Evolutionary conservation across 371 early-diverging fungal species (phyloP).

Genomic region (Mucor irregularis): DNA sequence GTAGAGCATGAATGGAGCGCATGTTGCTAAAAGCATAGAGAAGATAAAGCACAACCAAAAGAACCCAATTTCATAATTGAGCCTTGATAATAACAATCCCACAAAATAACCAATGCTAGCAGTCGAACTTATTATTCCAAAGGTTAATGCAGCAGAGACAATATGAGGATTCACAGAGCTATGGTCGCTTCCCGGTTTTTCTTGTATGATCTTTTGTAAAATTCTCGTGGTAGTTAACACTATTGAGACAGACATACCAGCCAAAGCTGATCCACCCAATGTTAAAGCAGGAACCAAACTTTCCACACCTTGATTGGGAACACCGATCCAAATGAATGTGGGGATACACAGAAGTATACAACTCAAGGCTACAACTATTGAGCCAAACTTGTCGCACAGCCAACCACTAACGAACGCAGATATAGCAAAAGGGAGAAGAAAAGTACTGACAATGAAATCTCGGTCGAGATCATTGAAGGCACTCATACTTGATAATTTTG

Average conservation of each 20-base stretch:
- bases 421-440: constrained; percentile 6
- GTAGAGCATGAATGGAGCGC: neutral
- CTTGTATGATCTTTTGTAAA: neutral
- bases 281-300: constrained; percentile 13
- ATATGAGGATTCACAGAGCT: neutral
- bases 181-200: neutral
- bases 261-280: constrained; percentile 1
- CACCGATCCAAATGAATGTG: constrained; percentile 20
- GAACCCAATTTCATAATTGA: constrained; percentile 2
- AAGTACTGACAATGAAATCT: constrained; percentile 2
- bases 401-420: neutral
- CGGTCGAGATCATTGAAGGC: neutral
- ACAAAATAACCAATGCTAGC: constrained; percentile 4
- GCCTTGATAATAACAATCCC: constrained; percentile 7
- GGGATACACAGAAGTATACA: constrained; percentile 9
- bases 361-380: constrained; percentile 8
- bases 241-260: neutral
- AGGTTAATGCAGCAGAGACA: neutral
- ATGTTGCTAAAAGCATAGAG: constrained; percentile 1
- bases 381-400: constrained; percentile 15
- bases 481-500: neutral
- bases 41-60: constrained; percentile 15
- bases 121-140: neutral
- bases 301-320: constrained; percentile 11
- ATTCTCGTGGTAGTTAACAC: neutral